Conservation (phyloP, 768 basidiomycete species). For the Leccinum boreale region DNA sequence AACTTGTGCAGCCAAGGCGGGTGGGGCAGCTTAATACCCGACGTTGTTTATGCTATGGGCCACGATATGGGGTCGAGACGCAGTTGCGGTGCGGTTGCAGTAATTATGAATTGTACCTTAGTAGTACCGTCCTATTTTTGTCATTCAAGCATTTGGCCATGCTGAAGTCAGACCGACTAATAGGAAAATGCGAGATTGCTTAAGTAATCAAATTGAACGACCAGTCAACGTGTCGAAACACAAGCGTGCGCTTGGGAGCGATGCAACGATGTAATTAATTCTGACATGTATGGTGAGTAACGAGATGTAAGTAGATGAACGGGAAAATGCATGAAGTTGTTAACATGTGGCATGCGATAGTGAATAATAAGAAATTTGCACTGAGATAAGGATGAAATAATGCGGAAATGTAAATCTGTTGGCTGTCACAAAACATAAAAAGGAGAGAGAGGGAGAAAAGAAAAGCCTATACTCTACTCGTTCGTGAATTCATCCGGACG, state of each 20-base stretch:
- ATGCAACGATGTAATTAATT: background rate
- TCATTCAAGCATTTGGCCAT: background rate
- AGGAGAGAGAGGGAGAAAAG: background rate
- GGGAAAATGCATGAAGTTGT: background rate
- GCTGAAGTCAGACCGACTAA: background rate
- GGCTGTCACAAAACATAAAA: background rate
- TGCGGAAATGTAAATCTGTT: background rate
- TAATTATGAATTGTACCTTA: conserved; percentile 26
- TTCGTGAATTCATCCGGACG: conserved; percentile 4
- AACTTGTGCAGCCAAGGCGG: conserved; percentile 28
- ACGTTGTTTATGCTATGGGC: background rate
- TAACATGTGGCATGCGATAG: background rate
- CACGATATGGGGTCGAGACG: background rate
- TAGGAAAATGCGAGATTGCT: background rate
- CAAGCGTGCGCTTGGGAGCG: background rate
- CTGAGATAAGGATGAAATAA: background rate
- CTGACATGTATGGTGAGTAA: background rate
- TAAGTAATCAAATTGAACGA: background rate
- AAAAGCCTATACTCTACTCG: conserved; percentile 4
- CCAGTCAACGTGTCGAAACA: background rate
- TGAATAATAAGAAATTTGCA: background rate
- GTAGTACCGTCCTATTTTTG: conserved; percentile 5
- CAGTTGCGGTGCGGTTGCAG: background rate
- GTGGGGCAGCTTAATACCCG: conserved; percentile 12
- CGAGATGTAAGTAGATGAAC: background rate